Percentiles rank a stretch among this genome's conserved stretches.
Evolutionary conservation across 116 monocot species (phyloP).

Genomic region (Iris pallida): DNA sequence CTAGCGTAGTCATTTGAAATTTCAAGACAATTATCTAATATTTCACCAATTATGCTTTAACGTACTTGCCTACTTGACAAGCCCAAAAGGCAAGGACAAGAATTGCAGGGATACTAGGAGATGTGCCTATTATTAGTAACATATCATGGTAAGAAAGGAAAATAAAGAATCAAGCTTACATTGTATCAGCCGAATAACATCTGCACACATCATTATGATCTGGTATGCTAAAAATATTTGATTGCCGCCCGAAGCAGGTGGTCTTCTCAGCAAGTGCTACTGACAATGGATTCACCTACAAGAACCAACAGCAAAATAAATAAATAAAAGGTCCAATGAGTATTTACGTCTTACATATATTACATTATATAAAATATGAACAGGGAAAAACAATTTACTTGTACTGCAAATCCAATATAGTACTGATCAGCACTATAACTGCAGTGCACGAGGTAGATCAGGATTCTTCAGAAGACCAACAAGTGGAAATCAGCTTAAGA

Average conservation of each 20-base stretch:
- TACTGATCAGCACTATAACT: slow-evolving; percentile 3
- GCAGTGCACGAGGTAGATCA: not conserved
- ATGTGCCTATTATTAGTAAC: not conserved
- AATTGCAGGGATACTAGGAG: not conserved
- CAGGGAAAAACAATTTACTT: not conserved
- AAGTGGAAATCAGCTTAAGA: not conserved
- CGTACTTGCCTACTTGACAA: not conserved
- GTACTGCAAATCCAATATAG: not conserved
- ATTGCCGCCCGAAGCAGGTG: not conserved
- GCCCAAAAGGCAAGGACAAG: not conserved
- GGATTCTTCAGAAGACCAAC: not conserved
- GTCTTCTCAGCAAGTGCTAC: not conserved
- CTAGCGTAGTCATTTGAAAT: not conserved
- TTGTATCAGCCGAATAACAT: not conserved
- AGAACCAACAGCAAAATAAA: not conserved
- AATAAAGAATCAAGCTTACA: not conserved
- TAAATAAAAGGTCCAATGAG: not conserved
- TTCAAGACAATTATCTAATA: not conserved
- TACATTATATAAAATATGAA: not conserved
- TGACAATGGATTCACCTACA: slow-evolving; percentile 1
- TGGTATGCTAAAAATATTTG: not conserved
- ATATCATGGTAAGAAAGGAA: not conserved
- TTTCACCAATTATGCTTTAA: not conserved
- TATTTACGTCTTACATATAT: no score
- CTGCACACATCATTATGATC: not conserved